Evolutionary conservation across 345 rosid genomes (phyloP).

Genomic region (Turritis glabra): DNA sequence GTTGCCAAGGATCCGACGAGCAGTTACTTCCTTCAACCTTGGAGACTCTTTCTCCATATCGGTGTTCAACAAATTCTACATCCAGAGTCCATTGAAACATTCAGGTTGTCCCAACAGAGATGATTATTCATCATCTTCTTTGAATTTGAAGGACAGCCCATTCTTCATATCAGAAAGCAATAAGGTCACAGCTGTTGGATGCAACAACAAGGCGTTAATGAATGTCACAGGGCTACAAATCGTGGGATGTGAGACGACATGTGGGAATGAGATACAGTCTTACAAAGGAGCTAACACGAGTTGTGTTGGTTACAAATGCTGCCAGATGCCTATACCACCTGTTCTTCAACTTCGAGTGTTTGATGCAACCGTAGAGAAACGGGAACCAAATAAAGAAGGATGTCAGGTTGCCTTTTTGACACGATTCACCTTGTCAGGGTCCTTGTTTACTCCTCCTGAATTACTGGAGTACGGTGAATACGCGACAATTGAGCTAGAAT

Average conservation of each 20-base stretch:
- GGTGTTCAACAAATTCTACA: not conserved
- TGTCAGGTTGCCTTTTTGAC: slow-evolving; percentile 28
- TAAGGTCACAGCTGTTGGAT: no score
- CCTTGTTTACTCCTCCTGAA: not conserved
- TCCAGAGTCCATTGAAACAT: no score
- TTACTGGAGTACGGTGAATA: not conserved
- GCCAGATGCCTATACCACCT: slow-evolving; percentile 37
- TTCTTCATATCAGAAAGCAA: no score
- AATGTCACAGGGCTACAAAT: no score
- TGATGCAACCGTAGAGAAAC: not conserved
- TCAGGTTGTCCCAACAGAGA: not conserved
- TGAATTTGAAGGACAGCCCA: no score
- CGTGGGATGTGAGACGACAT: no score
- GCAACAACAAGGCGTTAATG: no score
- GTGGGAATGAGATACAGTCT: not conserved
- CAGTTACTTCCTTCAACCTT: no score
- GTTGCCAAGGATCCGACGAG: not conserved
- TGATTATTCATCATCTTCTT: no score
- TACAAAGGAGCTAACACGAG: not conserved
- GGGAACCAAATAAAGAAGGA: not conserved
- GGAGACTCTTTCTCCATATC: no score
- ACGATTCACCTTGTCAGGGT: not conserved
- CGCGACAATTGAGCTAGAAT: slow-evolving; percentile 32
- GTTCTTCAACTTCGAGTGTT: slow-evolving; percentile 8
- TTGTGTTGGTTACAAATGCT: slow-evolving; percentile 51